Evolutionary conservation across 495 filamentous ascomycete species (phyloP).

Genomic region (Aspergillus sclerotioniger): DNA sequence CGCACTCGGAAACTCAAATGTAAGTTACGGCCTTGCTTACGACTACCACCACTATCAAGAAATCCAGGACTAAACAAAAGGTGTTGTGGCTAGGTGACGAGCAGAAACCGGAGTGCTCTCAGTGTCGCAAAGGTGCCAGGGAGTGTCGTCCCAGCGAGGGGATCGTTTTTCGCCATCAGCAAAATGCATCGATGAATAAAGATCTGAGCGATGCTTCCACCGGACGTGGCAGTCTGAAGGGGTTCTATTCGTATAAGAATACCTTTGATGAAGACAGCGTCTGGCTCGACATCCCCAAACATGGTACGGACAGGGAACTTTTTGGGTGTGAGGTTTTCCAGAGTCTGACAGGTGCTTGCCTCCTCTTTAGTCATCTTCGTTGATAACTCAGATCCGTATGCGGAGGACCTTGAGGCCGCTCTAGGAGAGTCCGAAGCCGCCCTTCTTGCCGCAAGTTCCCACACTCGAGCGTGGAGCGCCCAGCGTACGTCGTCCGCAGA

Average conservation of each 20-base stretch:
- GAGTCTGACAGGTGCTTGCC: constrained; percentile 13
- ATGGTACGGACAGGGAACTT: constrained; percentile 33
- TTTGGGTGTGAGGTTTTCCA: not conserved
- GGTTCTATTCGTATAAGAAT: constrained; percentile 71
- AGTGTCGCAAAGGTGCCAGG: constrained; percentile 59
- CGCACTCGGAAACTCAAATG: constrained; percentile 65
- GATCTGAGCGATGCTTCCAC: constrained; percentile 33
- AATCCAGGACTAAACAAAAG: constrained; percentile 15
- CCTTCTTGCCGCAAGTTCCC: constrained; percentile 32
- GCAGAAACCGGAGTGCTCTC: constrained; percentile 55
- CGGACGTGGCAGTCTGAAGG: constrained; percentile 49
- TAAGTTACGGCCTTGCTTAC: constrained; percentile 18
- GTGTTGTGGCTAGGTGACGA: constrained; percentile 43
- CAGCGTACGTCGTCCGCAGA: constrained; percentile 20
- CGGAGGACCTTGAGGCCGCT: constrained; percentile 48
- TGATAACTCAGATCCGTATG: constrained; percentile 61
- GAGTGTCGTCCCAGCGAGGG: constrained; percentile 62
- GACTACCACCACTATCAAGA: not conserved
- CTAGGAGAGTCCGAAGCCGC: constrained; percentile 33
- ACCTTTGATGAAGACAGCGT: constrained; percentile 60
- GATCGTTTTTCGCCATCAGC: constrained; percentile 67
- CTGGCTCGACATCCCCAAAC: constrained; percentile 64
- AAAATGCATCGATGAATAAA: constrained; percentile 70
- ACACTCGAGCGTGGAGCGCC: constrained; percentile 32
- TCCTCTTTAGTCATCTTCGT: constrained; percentile 57